Percentiles rank a stretch among this genome's conserved stretches.
Evolutionary conservation across 805 yeast genomes (phyloP).

Genomic region (Ogataea ganodermae): DNA sequence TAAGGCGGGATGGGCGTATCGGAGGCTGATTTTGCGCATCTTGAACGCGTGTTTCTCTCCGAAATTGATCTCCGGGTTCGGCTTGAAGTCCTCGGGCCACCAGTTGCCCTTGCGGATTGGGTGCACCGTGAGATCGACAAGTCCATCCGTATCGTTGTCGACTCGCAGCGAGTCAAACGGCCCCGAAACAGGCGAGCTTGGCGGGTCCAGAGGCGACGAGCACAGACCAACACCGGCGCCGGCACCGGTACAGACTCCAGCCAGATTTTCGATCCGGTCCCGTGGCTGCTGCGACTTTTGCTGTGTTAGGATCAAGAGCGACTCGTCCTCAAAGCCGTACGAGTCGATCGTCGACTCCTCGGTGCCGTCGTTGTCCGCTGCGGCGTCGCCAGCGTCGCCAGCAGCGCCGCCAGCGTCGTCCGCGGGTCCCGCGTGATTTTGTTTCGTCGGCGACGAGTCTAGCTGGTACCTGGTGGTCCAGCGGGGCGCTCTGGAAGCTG

Average conservation of each 20-base stretch:
- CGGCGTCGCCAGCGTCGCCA: not conserved
- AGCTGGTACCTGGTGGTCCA: not conserved
- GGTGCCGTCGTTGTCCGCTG: not conserved
- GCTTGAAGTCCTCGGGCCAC: conserved; percentile 41
- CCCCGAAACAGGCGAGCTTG: conserved; percentile 5
- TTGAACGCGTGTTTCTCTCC: conserved; percentile 24
- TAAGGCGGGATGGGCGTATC: conserved; percentile 27
- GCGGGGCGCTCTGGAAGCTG: not conserved
- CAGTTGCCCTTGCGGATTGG: conserved; percentile 32
- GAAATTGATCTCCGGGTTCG: conserved; percentile 31
- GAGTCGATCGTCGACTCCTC: conserved; percentile 7
- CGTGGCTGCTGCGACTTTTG: conserved; percentile 16
- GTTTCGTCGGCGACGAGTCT: conserved; percentile 6
- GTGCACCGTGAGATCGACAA: conserved; percentile 30
- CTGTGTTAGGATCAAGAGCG: conserved; percentile 11
- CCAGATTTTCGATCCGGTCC: conserved; percentile 11
- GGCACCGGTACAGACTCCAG: not conserved
- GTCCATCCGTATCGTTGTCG: not conserved
- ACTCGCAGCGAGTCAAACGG: not conserved
- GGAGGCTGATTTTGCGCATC: conserved; percentile 21
- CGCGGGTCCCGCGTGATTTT: too few relatives aligned
- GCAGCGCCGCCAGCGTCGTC: not conserved
- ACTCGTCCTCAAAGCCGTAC: conserved; percentile 10
- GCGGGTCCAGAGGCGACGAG: conserved; percentile 1
- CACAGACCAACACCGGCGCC: not conserved